Base-by-base conservation (phyloP, 2,329 filamentous ascomycete species). In the Aulographum hederae region DNA sequence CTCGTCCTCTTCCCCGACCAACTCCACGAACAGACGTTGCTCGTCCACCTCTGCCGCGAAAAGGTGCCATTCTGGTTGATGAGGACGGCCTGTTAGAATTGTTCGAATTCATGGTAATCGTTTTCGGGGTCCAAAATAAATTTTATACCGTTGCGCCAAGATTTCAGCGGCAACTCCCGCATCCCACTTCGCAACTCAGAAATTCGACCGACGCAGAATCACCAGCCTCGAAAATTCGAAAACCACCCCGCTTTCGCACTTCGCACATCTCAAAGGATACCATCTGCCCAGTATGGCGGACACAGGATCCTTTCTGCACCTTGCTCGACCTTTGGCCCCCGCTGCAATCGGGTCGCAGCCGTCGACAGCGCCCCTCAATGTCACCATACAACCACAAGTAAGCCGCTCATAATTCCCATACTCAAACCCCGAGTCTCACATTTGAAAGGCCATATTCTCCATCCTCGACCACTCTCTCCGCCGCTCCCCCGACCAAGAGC, bases 361-460 rank as follows among this genome's bases (percentile, higher is more conserved):
- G 50, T 84, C 77, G 46, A 86, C 84, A 55, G 78, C 84, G 59
- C 89, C 89, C 58, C 72, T 98, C 56, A 79, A 76, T 56, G 84
- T 98, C 53, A 78, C 81, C 53, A 79, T 98, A 57, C 89, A 94
- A 58, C 85, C 89, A 49, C 85, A 94, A 70, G 81, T 91, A 70
- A 51, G 68, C 52, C 32, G 27, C 18, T 33, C 11, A 29, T 23
- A 40, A 39, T 36, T 18, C 18, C 23, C 30, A 14, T 37, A 14
- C 20, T 17, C 5, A 34, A 28, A 13, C 12, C 8, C 14, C 14
- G 26, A 21, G 14, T 17, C 18, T 19, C 6, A 26, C 16, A 18
- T 14, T 8, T 3, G 26, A 25, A 42, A 69, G 64, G 71, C 71
- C 38, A 61, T 76, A 36, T 74, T 75, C 61, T 69, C 67, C 38